phyloP scores from a whole-genome alignment of 2,329 filamentous ascomycete genomes.

The Tolypocladium tropicale region DNA sequence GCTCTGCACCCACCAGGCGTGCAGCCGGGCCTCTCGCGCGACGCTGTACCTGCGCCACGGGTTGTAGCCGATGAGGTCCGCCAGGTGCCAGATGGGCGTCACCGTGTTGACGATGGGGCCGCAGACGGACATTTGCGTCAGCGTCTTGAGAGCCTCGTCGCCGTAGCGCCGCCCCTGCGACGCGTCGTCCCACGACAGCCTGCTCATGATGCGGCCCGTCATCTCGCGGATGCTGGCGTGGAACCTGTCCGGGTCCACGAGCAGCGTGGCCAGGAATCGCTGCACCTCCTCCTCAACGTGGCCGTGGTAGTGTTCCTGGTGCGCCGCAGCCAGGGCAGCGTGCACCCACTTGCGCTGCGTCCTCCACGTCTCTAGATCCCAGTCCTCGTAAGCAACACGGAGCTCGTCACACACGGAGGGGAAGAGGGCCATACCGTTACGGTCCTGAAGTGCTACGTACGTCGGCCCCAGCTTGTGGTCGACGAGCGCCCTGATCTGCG shows the following conservation, averaged over 20 bases:
- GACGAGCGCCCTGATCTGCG: not conserved
- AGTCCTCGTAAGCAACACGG: not conserved
- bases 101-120: not conserved
- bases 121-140: not conserved
- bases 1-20: not conserved
- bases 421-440: not conserved
- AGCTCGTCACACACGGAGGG: not conserved
- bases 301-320: not conserved
- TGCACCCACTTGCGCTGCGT: not conserved
- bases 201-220: not conserved
- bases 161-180: not conserved
- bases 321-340: not conserved
- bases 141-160: not conserved
- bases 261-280: not conserved
- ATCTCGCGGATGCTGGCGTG: not conserved
- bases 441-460: not conserved
- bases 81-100: not conserved
- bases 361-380: not conserved
- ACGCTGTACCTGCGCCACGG: not conserved
- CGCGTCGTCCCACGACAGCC: not conserved
- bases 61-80: not conserved
- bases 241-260: not conserved
- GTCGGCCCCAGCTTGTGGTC: not conserved
- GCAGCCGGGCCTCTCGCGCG: not conserved
- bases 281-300: not conserved